Evolutionary conservation across 768 basidiomycete species (phyloP).

Genomic region (Leucocoprinus leucothites): DNA sequence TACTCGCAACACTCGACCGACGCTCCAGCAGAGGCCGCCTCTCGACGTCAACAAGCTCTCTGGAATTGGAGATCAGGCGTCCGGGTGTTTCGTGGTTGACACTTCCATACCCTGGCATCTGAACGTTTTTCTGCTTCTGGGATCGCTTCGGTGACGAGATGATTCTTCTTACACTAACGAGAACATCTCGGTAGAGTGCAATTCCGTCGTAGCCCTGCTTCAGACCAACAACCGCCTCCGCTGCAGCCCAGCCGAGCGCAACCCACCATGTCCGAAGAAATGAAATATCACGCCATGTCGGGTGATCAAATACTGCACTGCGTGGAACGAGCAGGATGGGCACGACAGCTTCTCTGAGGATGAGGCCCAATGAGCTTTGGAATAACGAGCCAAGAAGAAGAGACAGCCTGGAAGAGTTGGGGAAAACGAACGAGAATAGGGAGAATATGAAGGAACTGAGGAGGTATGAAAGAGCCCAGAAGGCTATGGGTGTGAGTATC

Average conservation of each 20-base stretch:
- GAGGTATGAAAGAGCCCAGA: conserved; percentile 59
- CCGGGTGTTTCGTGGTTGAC: not conserved
- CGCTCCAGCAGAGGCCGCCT: conserved; percentile 31
- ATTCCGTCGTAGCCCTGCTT: conserved; percentile 71
- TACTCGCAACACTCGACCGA: not conserved
- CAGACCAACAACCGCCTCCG: conserved; percentile 63
- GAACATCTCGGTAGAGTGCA: conserved; percentile 63
- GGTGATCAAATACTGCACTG: conserved; percentile 24
- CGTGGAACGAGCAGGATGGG: conserved; percentile 12
- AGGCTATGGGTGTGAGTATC: conserved; percentile 52
- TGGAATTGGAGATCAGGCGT: not conserved
- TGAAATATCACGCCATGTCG: conserved; percentile 53
- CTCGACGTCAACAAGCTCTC: conserved; percentile 20
- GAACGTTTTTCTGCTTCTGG: not conserved
- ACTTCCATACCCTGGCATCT: not conserved
- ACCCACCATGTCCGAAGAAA: conserved; percentile 78
- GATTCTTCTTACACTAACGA: conserved; percentile 41
- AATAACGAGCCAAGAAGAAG: conserved; percentile 52
- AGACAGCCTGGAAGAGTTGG: conserved; percentile 49
- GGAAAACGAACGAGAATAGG: conserved; percentile 36
- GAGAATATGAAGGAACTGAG: conserved; percentile 36
- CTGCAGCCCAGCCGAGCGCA: conserved; percentile 71
- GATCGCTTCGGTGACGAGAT: not conserved
- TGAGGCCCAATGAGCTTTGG: conserved; percentile 49
- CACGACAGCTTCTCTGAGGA: conserved; percentile 28